phyloP scores from a whole-genome alignment of 23 red algal genomes.

The Cyanidioschyzon merolae region DNA sequence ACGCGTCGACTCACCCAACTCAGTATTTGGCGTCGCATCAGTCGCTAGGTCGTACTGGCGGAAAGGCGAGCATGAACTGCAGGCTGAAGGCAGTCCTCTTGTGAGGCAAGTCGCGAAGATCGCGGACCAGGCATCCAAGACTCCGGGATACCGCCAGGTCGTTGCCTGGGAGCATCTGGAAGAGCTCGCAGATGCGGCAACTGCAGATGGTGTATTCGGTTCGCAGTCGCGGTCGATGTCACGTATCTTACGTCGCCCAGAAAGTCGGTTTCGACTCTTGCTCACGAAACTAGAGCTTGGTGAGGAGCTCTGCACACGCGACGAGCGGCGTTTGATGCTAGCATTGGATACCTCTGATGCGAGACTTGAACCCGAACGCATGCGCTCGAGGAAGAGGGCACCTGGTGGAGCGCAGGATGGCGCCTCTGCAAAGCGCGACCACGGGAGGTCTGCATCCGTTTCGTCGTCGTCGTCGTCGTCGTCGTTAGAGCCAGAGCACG shows the following conservation, averaged over 20 bases:
- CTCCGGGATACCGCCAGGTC: not conserved
- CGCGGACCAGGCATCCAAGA: not conserved
- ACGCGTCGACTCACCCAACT: not conserved
- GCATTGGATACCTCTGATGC: not conserved
- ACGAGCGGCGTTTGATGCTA: not conserved
- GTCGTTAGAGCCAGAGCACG: too few relatives aligned
- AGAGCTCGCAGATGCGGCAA: constrained; percentile 1
- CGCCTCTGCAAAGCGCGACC: too few relatives aligned
- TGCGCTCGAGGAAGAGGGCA: not conserved
- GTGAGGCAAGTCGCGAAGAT: not conserved
- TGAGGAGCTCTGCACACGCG: not conserved
- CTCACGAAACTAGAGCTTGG: not conserved
- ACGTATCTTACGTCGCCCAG: not conserved
- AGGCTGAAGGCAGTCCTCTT: not conserved
- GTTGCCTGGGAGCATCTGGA: not conserved
- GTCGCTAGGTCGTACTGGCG: not conserved
- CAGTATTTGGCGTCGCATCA: not conserved
- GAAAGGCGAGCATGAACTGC: not conserved
- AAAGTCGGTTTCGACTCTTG: not conserved
- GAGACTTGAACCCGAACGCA: not conserved
- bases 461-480: too few relatives aligned
- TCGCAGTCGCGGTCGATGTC: not conserved
- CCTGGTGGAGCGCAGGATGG: not conserved
- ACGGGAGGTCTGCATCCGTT: too few relatives aligned
- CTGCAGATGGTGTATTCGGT: not conserved